Conservation (phyloP, 768 basidiomycete genomes). For the Hemileccinum impolitum region DNA sequence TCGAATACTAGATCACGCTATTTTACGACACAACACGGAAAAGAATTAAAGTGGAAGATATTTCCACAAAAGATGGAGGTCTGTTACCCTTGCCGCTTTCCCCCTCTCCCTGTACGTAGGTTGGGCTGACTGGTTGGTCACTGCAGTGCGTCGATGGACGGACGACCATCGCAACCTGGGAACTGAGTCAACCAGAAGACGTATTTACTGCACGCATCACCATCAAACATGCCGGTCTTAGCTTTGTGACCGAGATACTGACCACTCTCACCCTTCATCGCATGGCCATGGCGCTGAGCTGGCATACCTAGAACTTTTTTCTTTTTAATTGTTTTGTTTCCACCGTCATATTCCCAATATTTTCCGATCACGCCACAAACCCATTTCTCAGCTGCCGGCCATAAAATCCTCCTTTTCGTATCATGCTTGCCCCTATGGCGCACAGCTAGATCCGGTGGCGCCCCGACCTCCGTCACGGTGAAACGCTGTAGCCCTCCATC, state of each 20-base stretch:
- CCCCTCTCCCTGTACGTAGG: not conserved
- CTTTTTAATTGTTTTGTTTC: not conserved
- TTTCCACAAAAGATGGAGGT: slow-evolving; percentile 67
- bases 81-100: not conserved
- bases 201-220: slow-evolving; percentile 59
- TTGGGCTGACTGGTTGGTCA: not conserved
- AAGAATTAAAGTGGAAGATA: slow-evolving; percentile 75
- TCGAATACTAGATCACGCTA: slow-evolving; percentile 56
- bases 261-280: slow-evolving; percentile 73
- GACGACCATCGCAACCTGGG: slow-evolving; percentile 64
- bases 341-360: slow-evolving; percentile 2
- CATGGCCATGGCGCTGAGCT: slow-evolving; percentile 59
- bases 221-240: slow-evolving; percentile 54
- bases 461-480: slow-evolving; percentile 11
- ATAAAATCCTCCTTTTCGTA: not conserved
- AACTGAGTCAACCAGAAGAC: slow-evolving; percentile 53
- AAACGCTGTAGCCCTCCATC: slow-evolving; percentile 11
- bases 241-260: slow-evolving; percentile 71
- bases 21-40: slow-evolving; percentile 67
- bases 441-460: slow-evolving; percentile 3
- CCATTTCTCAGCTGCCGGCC: slow-evolving; percentile 4
- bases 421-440: not conserved
- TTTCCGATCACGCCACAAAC: slow-evolving; percentile 2
- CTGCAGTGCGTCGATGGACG: slow-evolving; percentile 62
- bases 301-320: slow-evolving; percentile 31